These are phyloP conservation scores for Eutrema heterophyllum DNA, from an alignment of 345 rosid genomes.

Conservation along the genomic window DNA sequence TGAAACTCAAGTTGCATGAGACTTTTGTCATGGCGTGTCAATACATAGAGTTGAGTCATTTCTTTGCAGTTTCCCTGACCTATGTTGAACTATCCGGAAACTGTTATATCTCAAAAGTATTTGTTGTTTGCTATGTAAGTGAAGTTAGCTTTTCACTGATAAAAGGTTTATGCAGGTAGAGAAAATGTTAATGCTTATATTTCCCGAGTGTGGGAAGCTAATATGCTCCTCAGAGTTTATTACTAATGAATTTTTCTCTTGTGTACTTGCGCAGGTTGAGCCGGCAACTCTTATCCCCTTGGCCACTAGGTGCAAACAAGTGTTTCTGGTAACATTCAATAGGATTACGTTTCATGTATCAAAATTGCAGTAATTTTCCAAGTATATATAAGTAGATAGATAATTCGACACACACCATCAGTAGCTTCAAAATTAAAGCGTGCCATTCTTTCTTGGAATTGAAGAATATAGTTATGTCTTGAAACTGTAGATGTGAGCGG, in stretches of 20 bases:
- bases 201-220: no score
- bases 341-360: background rate
- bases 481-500: background rate
- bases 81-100: background rate
- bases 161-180: background rate
- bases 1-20: background rate
- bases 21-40: background rate
- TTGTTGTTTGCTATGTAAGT: background rate
- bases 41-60: background rate
- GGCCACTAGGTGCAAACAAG: conserved; percentile 95
- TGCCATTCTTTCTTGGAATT: background rate
- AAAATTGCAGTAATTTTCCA: background rate
- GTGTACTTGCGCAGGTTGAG: conserved; percentile 59
- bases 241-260: background rate
- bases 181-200: background rate
- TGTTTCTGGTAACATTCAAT: conserved; percentile 63
- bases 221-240: background rate
- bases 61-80: background rate
- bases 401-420: background rate
- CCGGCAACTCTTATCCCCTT: conserved; percentile 96
- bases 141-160: background rate
- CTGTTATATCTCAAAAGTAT: background rate
- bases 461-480: background rate
- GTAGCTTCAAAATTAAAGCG: no score
- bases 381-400: background rate